Percentiles rank a stretch among this genome's conserved stretches.
Conservation (phyloP, 164 flowering plant species). For the Litsea cubeba region DNA sequence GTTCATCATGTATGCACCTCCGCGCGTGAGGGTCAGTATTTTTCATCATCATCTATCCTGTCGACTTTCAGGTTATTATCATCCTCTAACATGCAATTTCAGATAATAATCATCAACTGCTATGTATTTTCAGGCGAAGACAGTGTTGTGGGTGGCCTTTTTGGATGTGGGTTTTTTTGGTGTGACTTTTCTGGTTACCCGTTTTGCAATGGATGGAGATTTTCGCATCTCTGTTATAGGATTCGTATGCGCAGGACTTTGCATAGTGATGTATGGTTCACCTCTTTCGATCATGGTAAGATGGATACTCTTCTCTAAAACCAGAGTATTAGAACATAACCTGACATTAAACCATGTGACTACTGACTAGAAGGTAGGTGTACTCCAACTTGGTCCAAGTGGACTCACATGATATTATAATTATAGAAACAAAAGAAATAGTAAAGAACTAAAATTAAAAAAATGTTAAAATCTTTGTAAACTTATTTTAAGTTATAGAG, state of each 20-base stretch:
- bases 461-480: too few relatives aligned
- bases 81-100: neutral
- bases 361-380: too few relatives aligned
- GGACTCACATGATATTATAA: too few relatives aligned
- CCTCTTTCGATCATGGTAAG: slow-evolving; percentile 53
- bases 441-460: too few relatives aligned
- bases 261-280: slow-evolving; percentile 63
- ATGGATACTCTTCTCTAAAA: too few relatives aligned
- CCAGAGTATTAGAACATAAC: too few relatives aligned
- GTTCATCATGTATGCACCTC: slow-evolving; percentile 59
- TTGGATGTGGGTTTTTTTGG: slow-evolving; percentile 47
- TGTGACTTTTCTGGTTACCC: slow-evolving; percentile 37
- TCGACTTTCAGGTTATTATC: too few relatives aligned
- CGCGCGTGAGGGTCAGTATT: slow-evolving; percentile 32
- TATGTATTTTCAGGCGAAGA: slow-evolving; percentile 32
- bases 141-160: slow-evolving; percentile 30
- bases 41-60: neutral
- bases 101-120: neutral
- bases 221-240: slow-evolving; percentile 42
- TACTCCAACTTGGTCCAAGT: too few relatives aligned
- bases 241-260: slow-evolving; percentile 46
- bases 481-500: too few relatives aligned
- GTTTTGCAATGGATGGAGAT: slow-evolving; percentile 35
- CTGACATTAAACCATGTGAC: too few relatives aligned
- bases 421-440: too few relatives aligned